Evolutionary conservation across 495 filamentous ascomycete genomes (phyloP).

Genomic region (Glutinoglossum americanum): DNA sequence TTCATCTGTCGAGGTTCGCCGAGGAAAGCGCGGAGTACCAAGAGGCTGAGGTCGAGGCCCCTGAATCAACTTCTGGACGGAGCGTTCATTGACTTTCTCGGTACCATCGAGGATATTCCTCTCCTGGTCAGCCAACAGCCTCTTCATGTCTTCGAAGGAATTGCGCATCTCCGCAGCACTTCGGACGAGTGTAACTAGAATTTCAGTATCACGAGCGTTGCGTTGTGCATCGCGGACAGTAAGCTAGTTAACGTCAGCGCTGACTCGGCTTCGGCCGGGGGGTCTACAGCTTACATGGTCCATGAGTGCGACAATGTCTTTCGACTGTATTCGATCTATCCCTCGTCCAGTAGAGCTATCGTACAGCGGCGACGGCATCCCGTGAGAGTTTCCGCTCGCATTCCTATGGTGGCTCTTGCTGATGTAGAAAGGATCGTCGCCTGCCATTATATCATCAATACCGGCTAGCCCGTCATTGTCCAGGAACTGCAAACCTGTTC

Average conservation of each 20-base stretch:
- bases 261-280: slow-evolving; percentile 3
- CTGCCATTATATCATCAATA: slow-evolving; percentile 34
- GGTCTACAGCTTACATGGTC: slow-evolving; percentile 49
- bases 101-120: slow-evolving; percentile 61
- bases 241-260: slow-evolving; percentile 35
- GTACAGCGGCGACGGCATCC: slow-evolving; percentile 72
- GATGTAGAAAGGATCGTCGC: slow-evolving; percentile 32
- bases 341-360: slow-evolving; percentile 77
- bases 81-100: slow-evolving; percentile 68
- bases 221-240: slow-evolving; percentile 94
- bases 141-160: slow-evolving; percentile 92
- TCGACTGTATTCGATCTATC: slow-evolving; percentile 82
- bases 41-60: slow-evolving; percentile 50
- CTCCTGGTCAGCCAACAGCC: slow-evolving; percentile 68
- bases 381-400: slow-evolving; percentile 77
- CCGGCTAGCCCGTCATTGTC: slow-evolving; percentile 32
- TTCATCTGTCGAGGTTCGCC: slow-evolving; percentile 22
- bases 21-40: slow-evolving; percentile 1
- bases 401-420: slow-evolving; percentile 38
- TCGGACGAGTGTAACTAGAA: slow-evolving; percentile 79
- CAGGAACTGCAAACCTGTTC: slow-evolving; percentile 35
- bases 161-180: slow-evolving; percentile 95
- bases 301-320: slow-evolving; percentile 95
- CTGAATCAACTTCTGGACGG: slow-evolving; percentile 55
- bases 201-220: slow-evolving; percentile 91